A percentile compares a stretch with the other conserved stretches of the same genome.
Conservation (phyloP, 805 yeast species). For the Suhomyces emberorum region DNA sequence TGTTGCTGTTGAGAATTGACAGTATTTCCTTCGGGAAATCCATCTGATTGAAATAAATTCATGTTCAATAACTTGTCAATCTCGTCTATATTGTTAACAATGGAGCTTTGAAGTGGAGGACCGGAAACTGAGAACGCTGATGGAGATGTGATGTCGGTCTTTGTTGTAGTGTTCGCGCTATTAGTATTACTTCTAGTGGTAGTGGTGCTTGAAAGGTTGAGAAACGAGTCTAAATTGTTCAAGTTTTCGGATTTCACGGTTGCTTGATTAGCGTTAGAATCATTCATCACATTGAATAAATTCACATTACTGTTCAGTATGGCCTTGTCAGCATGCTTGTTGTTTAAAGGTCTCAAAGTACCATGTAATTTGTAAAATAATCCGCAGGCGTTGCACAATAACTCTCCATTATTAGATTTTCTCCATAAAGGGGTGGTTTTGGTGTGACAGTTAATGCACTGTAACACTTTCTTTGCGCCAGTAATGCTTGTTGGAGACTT, state of each 20-base stretch:
- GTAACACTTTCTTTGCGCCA: constrained; percentile 20
- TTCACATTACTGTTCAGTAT: constrained; percentile 24
- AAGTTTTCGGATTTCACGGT: constrained; percentile 8
- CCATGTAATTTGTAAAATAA: constrained; percentile 45
- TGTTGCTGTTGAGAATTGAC: neutral
- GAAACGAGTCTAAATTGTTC: constrained; percentile 15
- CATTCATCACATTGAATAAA: constrained; percentile 16
- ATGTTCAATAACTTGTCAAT: constrained; percentile 39
- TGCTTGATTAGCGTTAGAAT: neutral
- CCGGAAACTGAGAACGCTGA: neutral
- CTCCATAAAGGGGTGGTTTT: constrained; percentile 46
- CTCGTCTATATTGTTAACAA: constrained; percentile 27
- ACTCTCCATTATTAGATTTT: constrained; percentile 39
- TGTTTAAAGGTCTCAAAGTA: constrained; percentile 39
- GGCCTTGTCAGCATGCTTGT: constrained; percentile 14
- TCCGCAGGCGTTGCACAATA: constrained; percentile 46
- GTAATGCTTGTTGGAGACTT: constrained; percentile 6
- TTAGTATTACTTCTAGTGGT: neutral
- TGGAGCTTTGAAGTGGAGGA: constrained; percentile 1
- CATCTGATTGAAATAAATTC: constrained; percentile 37
- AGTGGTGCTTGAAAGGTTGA: constrained; percentile 10
- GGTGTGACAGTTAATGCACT: constrained; percentile 43
- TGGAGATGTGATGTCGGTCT: constrained; percentile 3
- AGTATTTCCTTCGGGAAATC: constrained; percentile 21
- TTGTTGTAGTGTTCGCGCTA: constrained; percentile 2